These are phyloP conservation scores for Entonaema liquescens DNA, from an alignment of 495 filamentous ascomycete species.

Conservation along the genomic window DNA sequence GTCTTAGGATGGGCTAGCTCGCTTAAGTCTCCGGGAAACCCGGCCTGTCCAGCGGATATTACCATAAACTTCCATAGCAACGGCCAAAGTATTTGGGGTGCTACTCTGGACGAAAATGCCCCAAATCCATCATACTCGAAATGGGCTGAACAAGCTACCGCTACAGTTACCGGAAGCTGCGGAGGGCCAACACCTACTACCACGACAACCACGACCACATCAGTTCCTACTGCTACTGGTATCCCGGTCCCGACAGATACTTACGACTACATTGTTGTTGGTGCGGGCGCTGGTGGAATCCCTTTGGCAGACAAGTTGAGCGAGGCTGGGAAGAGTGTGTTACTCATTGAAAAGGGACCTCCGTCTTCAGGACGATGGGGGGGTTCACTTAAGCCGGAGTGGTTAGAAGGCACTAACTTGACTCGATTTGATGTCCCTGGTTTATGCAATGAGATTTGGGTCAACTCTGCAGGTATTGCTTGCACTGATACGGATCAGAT, in stretches of 20 bases:
- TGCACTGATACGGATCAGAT: constrained; percentile 76
- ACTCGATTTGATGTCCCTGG: constrained; percentile 85
- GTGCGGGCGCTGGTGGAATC: constrained; percentile 71
- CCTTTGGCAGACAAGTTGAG: constrained; percentile 71
- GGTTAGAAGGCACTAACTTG: constrained; percentile 71
- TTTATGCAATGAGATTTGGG: constrained; percentile 76
- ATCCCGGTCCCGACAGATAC: constrained; percentile 58
- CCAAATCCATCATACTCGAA: constrained; percentile 54
- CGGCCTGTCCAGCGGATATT: constrained; percentile 46
- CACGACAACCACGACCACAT: constrained; percentile 40
- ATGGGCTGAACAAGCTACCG: constrained; percentile 51
- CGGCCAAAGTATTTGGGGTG: constrained; percentile 56
- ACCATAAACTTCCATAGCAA: constrained; percentile 55
- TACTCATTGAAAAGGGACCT: constrained; percentile 73
- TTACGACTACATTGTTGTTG: constrained; percentile 76
- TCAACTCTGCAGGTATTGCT: constrained; percentile 66
- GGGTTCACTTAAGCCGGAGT: constrained; percentile 66
- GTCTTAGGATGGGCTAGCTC: constrained; percentile 60
- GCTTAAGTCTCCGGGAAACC: constrained; percentile 43
- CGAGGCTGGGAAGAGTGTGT: constrained; percentile 67
- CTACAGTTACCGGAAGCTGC: constrained; percentile 44
- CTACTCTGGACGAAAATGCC: constrained; percentile 49
- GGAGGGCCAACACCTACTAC: constrained; percentile 45
- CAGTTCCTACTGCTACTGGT: constrained; percentile 48
- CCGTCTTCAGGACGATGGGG: constrained; percentile 67